Percentiles rank a stretch among this genome's conserved stretches.
phyloP scores from a whole-genome alignment of 1,284 basidiomycete species.

The Cryptococcus hybrid region DNA sequence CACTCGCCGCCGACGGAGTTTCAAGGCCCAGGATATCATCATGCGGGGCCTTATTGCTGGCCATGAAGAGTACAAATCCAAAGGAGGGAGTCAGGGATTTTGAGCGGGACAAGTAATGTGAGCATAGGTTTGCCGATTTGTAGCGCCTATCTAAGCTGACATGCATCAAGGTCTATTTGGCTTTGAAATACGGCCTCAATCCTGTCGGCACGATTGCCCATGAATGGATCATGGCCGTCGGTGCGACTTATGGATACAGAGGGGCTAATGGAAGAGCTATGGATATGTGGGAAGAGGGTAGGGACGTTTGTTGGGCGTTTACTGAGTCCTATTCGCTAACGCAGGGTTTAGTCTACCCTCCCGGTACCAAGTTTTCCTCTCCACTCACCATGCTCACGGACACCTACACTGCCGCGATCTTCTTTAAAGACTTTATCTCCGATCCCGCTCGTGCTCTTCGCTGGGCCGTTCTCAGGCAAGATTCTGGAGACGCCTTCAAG shows the following conservation, averaged over 20 bases:
- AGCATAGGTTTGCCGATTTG: conserved; percentile 5
- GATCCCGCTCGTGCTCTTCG: conserved; percentile 62
- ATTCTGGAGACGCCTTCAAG: conserved; percentile 79
- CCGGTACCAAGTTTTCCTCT: conserved; percentile 49
- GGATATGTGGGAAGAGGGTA: conserved; percentile 72
- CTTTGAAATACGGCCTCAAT: conserved; percentile 65
- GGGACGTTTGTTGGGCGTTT: neutral
- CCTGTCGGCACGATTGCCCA: conserved; percentile 87
- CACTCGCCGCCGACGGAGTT: conserved; percentile 81
- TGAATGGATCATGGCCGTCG: conserved; percentile 96
- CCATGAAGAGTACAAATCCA: conserved; percentile 54
- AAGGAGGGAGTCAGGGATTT: conserved; percentile 49
- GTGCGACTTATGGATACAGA: conserved; percentile 76
- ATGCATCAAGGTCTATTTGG: conserved; percentile 66
- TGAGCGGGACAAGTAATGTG: conserved; percentile 88
- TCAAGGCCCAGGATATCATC: conserved; percentile 73
- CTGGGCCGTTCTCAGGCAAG: conserved; percentile 85
- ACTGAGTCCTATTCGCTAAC: neutral
- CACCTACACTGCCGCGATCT: conserved; percentile 81
- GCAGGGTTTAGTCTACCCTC: conserved; percentile 57
- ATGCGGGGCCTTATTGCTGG: conserved; percentile 68
- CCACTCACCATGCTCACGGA: conserved; percentile 81
- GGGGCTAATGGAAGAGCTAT: conserved; percentile 70
- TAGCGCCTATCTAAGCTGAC: neutral
- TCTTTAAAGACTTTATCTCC: conserved; percentile 70